Conservation (phyloP, 192 early-diverging fungal species). For the Gryganskiella cystojenkinii region DNA sequence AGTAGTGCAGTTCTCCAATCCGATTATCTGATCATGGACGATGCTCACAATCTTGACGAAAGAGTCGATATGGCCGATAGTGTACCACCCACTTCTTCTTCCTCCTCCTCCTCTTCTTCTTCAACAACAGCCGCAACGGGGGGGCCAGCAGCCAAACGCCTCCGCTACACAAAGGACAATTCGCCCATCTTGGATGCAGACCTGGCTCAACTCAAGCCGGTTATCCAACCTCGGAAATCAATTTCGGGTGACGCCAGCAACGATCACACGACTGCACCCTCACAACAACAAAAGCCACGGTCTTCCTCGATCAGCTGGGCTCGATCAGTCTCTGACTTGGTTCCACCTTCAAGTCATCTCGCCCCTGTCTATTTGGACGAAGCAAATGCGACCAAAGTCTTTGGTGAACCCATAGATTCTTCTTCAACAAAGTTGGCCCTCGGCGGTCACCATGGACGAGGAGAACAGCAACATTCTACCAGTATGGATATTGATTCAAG, state of each 20-base stretch:
- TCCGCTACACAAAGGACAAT: slow-evolving; percentile 1
- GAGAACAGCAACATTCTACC: too few relatives aligned
- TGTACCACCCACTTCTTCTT: neutral
- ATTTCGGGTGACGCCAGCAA: neutral
- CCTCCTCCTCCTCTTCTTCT: neutral
- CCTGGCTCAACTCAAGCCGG: slow-evolving; percentile 25
- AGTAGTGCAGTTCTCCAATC: slow-evolving; percentile 33
- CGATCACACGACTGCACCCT: slow-evolving; percentile 1
- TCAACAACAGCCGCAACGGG: neutral
- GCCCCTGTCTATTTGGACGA: slow-evolving; percentile 33
- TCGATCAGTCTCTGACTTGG: slow-evolving; percentile 26
- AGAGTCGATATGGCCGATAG: slow-evolving; percentile 18
- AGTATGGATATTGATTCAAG: neutral
- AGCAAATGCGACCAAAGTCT: slow-evolving; percentile 4
- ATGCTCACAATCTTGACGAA: slow-evolving; percentile 16
- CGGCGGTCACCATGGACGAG: too few relatives aligned
- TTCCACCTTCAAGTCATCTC: slow-evolving; percentile 10
- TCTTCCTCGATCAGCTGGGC: slow-evolving; percentile 12
- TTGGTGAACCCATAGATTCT: slow-evolving; percentile 34
- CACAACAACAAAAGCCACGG: neutral
- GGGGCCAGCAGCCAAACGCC: slow-evolving; percentile 18
- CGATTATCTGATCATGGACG: slow-evolving; percentile 31
- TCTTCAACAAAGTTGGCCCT: slow-evolving; percentile 10
- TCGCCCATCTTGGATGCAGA: slow-evolving; percentile 2
- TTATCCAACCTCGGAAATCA: slow-evolving; percentile 24